A percentile compares a stretch with the other conserved stretches of the same genome.
Evolutionary conservation across 2,329 filamentous ascomycete genomes (phyloP).

Genomic region (Alternaria atra): DNA sequence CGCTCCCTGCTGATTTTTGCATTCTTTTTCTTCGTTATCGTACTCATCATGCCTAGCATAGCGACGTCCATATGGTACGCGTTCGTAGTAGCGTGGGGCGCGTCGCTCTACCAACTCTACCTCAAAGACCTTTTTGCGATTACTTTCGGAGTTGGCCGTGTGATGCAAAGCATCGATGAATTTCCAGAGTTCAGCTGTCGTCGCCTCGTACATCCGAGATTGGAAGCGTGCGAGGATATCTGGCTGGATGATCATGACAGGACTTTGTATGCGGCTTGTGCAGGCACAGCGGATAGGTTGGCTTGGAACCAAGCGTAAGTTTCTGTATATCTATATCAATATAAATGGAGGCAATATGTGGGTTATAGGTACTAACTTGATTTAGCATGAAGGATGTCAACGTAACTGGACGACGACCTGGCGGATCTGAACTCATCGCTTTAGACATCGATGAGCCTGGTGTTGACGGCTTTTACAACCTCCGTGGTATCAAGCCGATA

Average conservation of each 20-base stretch:
- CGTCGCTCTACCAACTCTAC: slow-evolving; percentile 39
- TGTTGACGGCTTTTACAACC: slow-evolving; percentile 34
- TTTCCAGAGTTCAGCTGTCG: slow-evolving; percentile 38
- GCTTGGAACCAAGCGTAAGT: slow-evolving; percentile 41
- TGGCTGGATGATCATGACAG: slow-evolving; percentile 41
- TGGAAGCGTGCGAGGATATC: slow-evolving; percentile 44
- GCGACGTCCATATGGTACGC: slow-evolving; percentile 25
- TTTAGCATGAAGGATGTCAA: slow-evolving; percentile 30
- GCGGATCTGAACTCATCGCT: slow-evolving; percentile 38
- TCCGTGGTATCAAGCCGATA: slow-evolving; percentile 29
- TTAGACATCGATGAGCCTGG: slow-evolving; percentile 40
- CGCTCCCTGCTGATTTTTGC: neutral
- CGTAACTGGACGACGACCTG: slow-evolving; percentile 30
- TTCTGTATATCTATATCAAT: neutral
- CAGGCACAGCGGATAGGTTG: slow-evolving; percentile 29
- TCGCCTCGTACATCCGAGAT: slow-evolving; percentile 31
- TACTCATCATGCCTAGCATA: slow-evolving; percentile 20
- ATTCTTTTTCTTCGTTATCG: neutral
- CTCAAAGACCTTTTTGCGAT: slow-evolving; percentile 34
- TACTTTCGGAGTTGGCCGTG: slow-evolving; percentile 37
- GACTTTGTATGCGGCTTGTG: slow-evolving; percentile 42
- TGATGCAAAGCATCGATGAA: slow-evolving; percentile 39
- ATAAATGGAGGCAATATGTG: neutral
- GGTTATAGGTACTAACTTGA: neutral
- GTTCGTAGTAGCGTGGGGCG: slow-evolving; percentile 35